Percentiles rank a stretch among this genome's conserved stretches.
phyloP scores from a whole-genome alignment of 2,329 filamentous ascomycete species.

The Colletotrichum sublineola region DNA sequence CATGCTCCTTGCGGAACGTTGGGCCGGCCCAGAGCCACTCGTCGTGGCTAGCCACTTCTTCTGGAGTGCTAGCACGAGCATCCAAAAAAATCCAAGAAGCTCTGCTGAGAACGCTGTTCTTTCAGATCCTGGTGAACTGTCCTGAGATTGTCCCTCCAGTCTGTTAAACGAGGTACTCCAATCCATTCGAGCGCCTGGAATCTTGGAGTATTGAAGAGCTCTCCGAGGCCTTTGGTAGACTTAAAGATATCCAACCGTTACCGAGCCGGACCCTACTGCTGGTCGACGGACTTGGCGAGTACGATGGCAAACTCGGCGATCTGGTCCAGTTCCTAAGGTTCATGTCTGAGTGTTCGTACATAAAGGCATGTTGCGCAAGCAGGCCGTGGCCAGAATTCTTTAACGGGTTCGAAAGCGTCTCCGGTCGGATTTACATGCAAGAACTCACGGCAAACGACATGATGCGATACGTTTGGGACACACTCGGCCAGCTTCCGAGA shows the following conservation, averaged over 20 bases:
- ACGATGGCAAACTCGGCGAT: slow-evolving; percentile 48
- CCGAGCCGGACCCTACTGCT: slow-evolving; percentile 43
- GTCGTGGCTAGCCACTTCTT: slow-evolving; percentile 56
- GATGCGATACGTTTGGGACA: slow-evolving; percentile 42
- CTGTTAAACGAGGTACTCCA: neutral
- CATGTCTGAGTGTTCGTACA: slow-evolving; percentile 41
- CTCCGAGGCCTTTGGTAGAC: slow-evolving; percentile 33
- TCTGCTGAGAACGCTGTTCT: slow-evolving; percentile 49
- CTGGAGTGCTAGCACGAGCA: slow-evolving; percentile 54
- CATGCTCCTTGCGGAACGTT: slow-evolving; percentile 44
- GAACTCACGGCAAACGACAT: slow-evolving; percentile 48
- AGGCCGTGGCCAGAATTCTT: slow-evolving; percentile 50
- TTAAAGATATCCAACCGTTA: slow-evolving; percentile 23
- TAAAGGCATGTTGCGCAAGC: slow-evolving; percentile 53
- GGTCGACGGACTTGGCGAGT: slow-evolving; percentile 53
- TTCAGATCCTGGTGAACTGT: slow-evolving; percentile 28
- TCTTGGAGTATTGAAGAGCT: slow-evolving; percentile 51
- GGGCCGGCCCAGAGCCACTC: slow-evolving; percentile 50
- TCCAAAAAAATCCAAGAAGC: slow-evolving; percentile 59
- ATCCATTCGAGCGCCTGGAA: neutral
- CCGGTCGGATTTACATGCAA: slow-evolving; percentile 44
- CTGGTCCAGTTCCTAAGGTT: slow-evolving; percentile 48
- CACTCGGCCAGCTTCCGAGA: neutral
- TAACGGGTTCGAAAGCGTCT: slow-evolving; percentile 44
- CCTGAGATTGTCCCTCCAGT: neutral